Evolutionary conservation across 805 yeast species (phyloP).

Genomic region (Pichia eremophila): DNA sequence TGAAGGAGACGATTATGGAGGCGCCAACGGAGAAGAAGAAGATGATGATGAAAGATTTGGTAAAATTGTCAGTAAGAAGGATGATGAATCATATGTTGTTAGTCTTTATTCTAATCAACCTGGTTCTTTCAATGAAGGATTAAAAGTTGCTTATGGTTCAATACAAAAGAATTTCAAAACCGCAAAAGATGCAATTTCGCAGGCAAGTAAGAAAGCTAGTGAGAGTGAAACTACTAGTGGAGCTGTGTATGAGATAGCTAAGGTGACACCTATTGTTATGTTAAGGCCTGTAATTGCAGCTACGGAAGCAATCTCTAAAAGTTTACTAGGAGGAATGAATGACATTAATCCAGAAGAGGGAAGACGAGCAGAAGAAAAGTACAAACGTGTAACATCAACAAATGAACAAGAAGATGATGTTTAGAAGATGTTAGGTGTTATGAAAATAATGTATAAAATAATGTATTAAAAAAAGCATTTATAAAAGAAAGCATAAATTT

Average conservation of each 20-base stretch:
- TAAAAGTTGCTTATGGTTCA: constrained; percentile 64
- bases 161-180: constrained; percentile 56
- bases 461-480: background rate
- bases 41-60: constrained; percentile 21
- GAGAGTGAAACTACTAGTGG: constrained; percentile 59
- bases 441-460: background rate
- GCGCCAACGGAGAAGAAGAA: constrained; percentile 22
- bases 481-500: background rate
- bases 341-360: constrained; percentile 62
- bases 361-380: constrained; percentile 55
- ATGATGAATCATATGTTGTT: constrained; percentile 19
- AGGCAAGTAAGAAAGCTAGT: constrained; percentile 52
- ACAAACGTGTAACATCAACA: constrained; percentile 26
- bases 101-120: constrained; percentile 88
- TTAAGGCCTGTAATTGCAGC: constrained; percentile 87
- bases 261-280: constrained; percentile 71
- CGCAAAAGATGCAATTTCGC: constrained; percentile 54
- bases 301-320: constrained; percentile 77
- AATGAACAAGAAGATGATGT: background rate
- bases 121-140: constrained; percentile 55
- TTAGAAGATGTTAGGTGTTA: too few relatives aligned
- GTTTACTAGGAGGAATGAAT: constrained; percentile 77
- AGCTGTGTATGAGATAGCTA: constrained; percentile 58
- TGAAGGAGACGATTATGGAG: constrained; percentile 22
- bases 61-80: constrained; percentile 21